A percentile compares a stretch with the other conserved stretches of the same genome.
These are phyloP conservation scores for Phytophthora fragariae DNA, from an alignment of 352 stramenopile species.

Conservation along the genomic window DNA sequence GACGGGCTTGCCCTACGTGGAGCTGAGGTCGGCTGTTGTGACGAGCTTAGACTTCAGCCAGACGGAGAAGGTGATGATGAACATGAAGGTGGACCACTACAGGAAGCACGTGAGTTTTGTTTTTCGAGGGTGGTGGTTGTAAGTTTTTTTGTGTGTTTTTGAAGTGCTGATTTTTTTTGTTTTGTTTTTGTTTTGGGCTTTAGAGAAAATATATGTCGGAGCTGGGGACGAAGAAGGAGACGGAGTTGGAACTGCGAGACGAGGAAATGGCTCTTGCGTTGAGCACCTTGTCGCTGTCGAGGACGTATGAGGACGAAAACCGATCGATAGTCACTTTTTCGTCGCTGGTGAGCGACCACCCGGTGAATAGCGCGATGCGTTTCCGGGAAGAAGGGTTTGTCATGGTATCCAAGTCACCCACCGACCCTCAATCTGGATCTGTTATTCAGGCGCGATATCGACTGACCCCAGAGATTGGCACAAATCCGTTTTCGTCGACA, in stretches of 20 bases:
- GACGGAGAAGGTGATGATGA: slow-evolving; percentile 3
- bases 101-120: slow-evolving; percentile 21
- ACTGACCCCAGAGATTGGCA: slow-evolving; percentile 20
- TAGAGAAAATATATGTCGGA: slow-evolving; percentile 35
- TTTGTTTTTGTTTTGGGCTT: slow-evolving; percentile 8
- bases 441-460: slow-evolving; percentile 27
- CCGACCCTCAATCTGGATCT: slow-evolving; percentile 2
- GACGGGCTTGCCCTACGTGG: slow-evolving; percentile 23
- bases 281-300: slow-evolving; percentile 26
- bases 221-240: slow-evolving; percentile 31
- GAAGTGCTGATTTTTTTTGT: not conserved
- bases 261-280: slow-evolving; percentile 15
- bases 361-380: slow-evolving; percentile 8
- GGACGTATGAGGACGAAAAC: slow-evolving; percentile 20
- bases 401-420: slow-evolving; percentile 3
- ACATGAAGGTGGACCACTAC: slow-evolving; percentile 21
- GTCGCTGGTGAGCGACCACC: slow-evolving; percentile 23
- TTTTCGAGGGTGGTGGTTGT: not conserved
- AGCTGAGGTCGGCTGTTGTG: slow-evolving; percentile 14
- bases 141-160: slow-evolving; percentile 1
- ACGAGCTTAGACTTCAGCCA: slow-evolving; percentile 10
- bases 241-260: slow-evolving; percentile 21
- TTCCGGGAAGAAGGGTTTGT: slow-evolving; percentile 35
- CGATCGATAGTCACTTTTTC: slow-evolving; percentile 15
- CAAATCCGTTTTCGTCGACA: not conserved